Percentiles rank a stretch among this genome's conserved stretches.
These are phyloP conservation scores for Populus tremula DNA, from an alignment of 345 rosid species.

Conservation along the genomic window DNA sequence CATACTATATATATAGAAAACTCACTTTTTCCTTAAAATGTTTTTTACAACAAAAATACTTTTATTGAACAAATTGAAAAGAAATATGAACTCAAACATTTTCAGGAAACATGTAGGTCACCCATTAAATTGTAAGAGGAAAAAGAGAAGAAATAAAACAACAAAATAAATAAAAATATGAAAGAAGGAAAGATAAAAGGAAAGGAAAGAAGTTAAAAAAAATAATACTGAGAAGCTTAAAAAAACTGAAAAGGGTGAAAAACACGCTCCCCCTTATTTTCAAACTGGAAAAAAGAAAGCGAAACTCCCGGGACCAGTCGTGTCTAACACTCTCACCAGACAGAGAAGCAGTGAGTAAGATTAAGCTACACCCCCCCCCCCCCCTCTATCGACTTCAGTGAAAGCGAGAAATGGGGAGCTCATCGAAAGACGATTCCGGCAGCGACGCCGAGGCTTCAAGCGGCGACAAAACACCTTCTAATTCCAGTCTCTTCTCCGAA, in stretches of 20 bases:
- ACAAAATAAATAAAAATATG: too few species aligned
- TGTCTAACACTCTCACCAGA: background rate
- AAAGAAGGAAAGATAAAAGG: too few species aligned
- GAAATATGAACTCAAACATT: too few species aligned
- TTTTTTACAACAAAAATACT: too few species aligned
- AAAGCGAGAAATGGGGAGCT: constrained; percentile 58
- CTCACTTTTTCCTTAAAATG: too few species aligned
- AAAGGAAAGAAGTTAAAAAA: too few species aligned
- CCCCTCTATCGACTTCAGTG: background rate
- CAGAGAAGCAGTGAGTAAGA: background rate
- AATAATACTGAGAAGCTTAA: too few species aligned
- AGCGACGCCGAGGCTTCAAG: constrained; percentile 74
- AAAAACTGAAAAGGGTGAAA: background rate
- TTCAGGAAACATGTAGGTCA: too few species aligned
- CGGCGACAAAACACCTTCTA: constrained; percentile 64
- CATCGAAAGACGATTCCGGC: constrained; percentile 74
- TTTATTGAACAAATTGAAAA: too few species aligned
- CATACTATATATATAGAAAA: too few species aligned
- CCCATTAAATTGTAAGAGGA: too few species aligned
- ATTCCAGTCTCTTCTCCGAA: constrained; percentile 59
- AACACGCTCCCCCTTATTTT: background rate
- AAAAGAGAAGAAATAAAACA: too few species aligned
- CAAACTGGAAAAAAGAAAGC: background rate
- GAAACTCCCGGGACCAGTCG: background rate
- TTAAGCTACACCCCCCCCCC: background rate